Conservation (phyloP, 2,329 filamentous ascomycete genomes). For the Arthrobotrys sinensis region DNA sequence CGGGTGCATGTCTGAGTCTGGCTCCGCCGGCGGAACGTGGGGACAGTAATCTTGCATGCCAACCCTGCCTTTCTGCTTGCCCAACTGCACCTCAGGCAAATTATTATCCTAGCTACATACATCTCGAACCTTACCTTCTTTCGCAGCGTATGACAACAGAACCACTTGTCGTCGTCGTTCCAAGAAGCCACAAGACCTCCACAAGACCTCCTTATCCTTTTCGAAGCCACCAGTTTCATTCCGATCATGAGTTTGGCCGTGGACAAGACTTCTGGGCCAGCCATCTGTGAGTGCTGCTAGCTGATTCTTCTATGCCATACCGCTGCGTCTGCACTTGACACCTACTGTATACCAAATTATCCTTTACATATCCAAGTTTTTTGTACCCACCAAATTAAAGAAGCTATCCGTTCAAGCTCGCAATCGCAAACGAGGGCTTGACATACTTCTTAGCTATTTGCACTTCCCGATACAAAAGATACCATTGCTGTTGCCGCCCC, state of each 20-base stretch:
- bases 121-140: conserved; percentile 20
- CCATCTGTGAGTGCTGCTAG: conserved; percentile 51
- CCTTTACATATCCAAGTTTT: conserved; percentile 31
- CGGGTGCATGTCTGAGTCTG: conserved; percentile 48
- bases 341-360: conserved; percentile 12
- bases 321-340: conserved; percentile 32
- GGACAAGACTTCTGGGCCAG: conserved; percentile 38
- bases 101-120: conserved; percentile 35
- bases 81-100: conserved; percentile 36
- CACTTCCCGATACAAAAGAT: conserved; percentile 40
- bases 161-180: conserved; percentile 26
- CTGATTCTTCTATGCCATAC: conserved; percentile 37
- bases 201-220: conserved; percentile 38
- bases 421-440: conserved; percentile 13
- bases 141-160: conserved; percentile 25
- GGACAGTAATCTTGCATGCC: conserved; percentile 50
- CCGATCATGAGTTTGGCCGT: conserved; percentile 33
- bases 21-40: conserved; percentile 44
- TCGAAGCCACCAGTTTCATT: conserved; percentile 34
- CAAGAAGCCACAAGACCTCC: conserved; percentile 36
- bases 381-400: conserved; percentile 15
- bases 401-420: conserved; percentile 30
- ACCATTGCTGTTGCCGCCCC: conserved; percentile 26
- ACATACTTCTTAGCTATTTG: conserved; percentile 23
- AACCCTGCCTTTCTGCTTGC: conserved; percentile 31